These are phyloP conservation scores for Miscanthus lutarioriparius DNA, from an alignment of 176 grass and related monocot species.

Conservation along the genomic window DNA sequence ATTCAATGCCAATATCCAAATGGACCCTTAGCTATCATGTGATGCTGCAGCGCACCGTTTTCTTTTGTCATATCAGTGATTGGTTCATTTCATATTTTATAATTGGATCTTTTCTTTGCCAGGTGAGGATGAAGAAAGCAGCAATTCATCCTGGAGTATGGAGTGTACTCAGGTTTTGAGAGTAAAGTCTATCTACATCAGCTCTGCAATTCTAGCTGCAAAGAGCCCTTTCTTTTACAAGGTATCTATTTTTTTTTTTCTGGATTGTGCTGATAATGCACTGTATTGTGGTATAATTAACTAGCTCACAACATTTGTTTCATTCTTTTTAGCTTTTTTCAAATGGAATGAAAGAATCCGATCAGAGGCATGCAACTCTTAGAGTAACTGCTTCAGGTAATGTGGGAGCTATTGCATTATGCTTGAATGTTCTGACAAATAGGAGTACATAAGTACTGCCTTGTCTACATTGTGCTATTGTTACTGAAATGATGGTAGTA, in stretches of 20 bases:
- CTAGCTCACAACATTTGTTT: constrained; percentile 29
- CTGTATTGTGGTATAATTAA: constrained; percentile 22
- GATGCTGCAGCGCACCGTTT: not conserved
- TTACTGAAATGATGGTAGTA: not conserved
- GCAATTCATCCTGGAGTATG: constrained; percentile 67
- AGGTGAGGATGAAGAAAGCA: constrained; percentile 85
- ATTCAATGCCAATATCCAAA: not conserved
- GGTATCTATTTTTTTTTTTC: constrained; percentile 38
- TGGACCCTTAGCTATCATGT: not conserved
- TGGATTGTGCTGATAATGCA: not conserved
- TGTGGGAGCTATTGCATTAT: constrained; percentile 22
- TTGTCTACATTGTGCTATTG: not conserved
- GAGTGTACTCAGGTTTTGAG: constrained; percentile 66
- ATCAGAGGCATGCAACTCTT: constrained; percentile 92
- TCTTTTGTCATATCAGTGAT: constrained; percentile 26
- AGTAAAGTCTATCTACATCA: constrained; percentile 90
- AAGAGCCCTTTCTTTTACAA: constrained; percentile 99
- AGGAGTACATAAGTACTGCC: not conserved
- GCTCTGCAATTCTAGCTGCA: constrained; percentile 97
- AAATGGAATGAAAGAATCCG: constrained; percentile 99
- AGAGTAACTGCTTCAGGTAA: constrained; percentile 97
- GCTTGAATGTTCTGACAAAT: not conserved
- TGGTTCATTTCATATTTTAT: not conserved
- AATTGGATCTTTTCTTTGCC: constrained; percentile 5
- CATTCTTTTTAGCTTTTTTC: constrained; percentile 89